These are phyloP conservation scores for Saccharomyces uvarum DNA, from an alignment of 1,139 yeast genomes.

Conservation along the genomic window DNA sequence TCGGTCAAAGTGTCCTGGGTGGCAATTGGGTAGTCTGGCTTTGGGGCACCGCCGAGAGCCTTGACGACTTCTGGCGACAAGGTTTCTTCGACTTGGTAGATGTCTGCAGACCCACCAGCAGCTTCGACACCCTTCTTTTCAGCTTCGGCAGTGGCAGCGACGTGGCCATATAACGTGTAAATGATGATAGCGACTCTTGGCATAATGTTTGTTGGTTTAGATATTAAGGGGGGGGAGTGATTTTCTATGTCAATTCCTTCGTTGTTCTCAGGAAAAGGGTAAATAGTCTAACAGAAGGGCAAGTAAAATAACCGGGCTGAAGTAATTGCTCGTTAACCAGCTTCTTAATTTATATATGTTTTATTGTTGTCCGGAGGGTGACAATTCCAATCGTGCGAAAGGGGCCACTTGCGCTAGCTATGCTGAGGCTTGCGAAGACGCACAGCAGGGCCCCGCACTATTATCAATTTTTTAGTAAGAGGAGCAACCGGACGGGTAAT, in stretches of 20 bases:
- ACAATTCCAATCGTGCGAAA: not conserved
- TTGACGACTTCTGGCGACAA: slow-evolving; percentile 54
- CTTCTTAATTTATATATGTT: not conserved
- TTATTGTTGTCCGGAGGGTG: not conserved
- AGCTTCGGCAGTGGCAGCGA: slow-evolving; percentile 59
- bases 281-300: not conserved
- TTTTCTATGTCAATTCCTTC: not conserved
- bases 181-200: slow-evolving; percentile 49
- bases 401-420: not conserved
- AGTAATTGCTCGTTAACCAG: not conserved
- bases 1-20: slow-evolving; percentile 48
- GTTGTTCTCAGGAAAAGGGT: not conserved
- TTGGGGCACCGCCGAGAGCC: slow-evolving; percentile 59
- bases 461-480: not conserved
- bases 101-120: slow-evolving; percentile 66
- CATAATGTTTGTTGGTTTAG: slow-evolving; percentile 9
- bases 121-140: slow-evolving; percentile 63
- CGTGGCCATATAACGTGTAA: slow-evolving; percentile 79
- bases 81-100: slow-evolving; percentile 78
- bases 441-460: not conserved
- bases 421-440: not conserved
- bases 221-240: not conserved
- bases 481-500: not conserved
- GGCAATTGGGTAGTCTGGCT: slow-evolving; percentile 63
- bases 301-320: not conserved